These are phyloP conservation scores for Zygosaccharomyces pseudobailii DNA, from an alignment of 1,139 yeast genomes.

Conservation along the genomic window DNA sequence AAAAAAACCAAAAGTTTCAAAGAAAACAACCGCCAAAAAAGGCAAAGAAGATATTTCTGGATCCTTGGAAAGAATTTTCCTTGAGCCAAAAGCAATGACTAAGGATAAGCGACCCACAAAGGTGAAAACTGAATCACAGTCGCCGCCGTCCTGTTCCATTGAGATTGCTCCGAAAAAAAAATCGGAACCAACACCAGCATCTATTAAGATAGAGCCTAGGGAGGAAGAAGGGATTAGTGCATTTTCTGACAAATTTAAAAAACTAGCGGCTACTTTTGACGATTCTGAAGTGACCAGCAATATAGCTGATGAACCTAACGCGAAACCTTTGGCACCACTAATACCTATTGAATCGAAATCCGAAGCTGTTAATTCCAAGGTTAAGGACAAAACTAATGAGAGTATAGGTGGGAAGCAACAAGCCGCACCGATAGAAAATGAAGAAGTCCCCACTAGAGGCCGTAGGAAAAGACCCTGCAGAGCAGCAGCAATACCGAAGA, in stretches of 20 bases:
- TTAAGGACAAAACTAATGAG: constrained; percentile 14
- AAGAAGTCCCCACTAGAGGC: constrained; percentile 12
- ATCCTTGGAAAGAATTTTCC: constrained; percentile 30
- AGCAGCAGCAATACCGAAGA: constrained; percentile 22
- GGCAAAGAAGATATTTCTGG: constrained; percentile 22
- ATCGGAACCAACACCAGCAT: constrained; percentile 13
- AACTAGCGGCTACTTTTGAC: constrained; percentile 27
- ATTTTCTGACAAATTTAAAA: constrained; percentile 31
- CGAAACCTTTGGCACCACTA: not conserved
- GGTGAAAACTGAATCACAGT: constrained; percentile 24
- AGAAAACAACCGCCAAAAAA: constrained; percentile 21
- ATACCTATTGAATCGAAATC: not conserved
- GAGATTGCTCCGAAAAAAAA: constrained; percentile 1
- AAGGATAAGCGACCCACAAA: constrained; percentile 25
- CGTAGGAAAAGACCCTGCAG: constrained; percentile 26
- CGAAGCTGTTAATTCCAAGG: constrained; percentile 16
- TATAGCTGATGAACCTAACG: not conserved
- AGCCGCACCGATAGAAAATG: constrained; percentile 6
- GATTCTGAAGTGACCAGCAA: constrained; percentile 12
- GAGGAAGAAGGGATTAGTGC: constrained; percentile 26
- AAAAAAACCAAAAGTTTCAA: constrained; percentile 21
- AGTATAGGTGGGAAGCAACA: constrained; percentile 8
- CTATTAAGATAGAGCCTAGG: constrained; percentile 14
- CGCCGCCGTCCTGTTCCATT: constrained; percentile 7
- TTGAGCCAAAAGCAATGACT: constrained; percentile 25